A percentile compares a stretch with the other conserved stretches of the same genome.
These are phyloP conservation scores for Taphrina flavorubra DNA, from an alignment of 1,139 yeast species.

Conservation along the genomic window DNA sequence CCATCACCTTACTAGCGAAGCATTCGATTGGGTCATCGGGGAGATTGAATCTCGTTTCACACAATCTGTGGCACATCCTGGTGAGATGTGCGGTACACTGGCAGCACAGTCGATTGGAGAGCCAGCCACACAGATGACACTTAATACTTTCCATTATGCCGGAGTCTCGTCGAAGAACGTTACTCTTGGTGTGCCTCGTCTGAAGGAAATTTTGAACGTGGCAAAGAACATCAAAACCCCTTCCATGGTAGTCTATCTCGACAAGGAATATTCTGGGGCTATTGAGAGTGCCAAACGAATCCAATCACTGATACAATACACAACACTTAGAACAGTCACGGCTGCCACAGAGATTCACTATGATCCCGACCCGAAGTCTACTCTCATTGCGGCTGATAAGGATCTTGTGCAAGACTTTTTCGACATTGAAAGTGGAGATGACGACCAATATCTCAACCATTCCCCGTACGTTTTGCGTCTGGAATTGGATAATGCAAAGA, in stretches of 20 bases:
- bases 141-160: slow-evolving; percentile 99
- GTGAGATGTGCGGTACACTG: slow-evolving; percentile 99
- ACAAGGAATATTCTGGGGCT: slow-evolving; percentile 79
- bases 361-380: slow-evolving; percentile 96
- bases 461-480: slow-evolving; percentile 97
- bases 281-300: slow-evolving; percentile 93
- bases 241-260: slow-evolving; percentile 86
- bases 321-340: slow-evolving; percentile 91
- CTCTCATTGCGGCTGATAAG: slow-evolving; percentile 93
- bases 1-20: slow-evolving; percentile 78
- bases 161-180: slow-evolving; percentile 99
- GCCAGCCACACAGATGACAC: slow-evolving; percentile 99
- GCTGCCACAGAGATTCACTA: slow-evolving; percentile 96
- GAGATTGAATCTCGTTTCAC: slow-evolving; percentile 93
- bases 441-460: slow-evolving; percentile 93
- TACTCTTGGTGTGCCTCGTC: slow-evolving; percentile 98
- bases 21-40: slow-evolving; percentile 95
- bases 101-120: slow-evolving; percentile 99
- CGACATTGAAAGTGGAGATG: slow-evolving; percentile 83
- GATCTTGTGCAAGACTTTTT: slow-evolving; percentile 97
- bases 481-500: slow-evolving; percentile 96
- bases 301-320: slow-evolving; percentile 96
- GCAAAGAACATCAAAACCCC: slow-evolving; percentile 99
- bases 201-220: slow-evolving; percentile 97
- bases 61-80: slow-evolving; percentile 92